Percentiles rank a stretch among this genome's conserved stretches.
Conservation (phyloP, 2,329 filamentous ascomycete species). For the Rhynchosporium agropyri region DNA sequence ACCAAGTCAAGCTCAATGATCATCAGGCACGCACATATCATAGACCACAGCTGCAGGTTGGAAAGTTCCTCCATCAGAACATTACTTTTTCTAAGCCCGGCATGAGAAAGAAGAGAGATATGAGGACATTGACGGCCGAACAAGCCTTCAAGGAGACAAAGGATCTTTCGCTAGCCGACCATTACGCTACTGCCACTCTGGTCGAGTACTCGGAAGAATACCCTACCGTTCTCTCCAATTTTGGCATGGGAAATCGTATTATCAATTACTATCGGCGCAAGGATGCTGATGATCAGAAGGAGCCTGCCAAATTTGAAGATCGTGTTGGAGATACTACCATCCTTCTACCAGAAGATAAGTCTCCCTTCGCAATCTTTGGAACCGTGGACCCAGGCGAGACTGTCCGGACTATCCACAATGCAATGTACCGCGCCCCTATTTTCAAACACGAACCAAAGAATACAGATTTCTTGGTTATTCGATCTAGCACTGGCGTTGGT, state of each 20-base stretch:
- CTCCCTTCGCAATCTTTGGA: constrained; percentile 93
- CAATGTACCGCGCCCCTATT: constrained; percentile 92
- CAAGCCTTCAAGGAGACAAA: constrained; percentile 79
- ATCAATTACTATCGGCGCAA: constrained; percentile 96
- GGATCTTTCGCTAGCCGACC: constrained; percentile 80
- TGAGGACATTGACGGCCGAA: constrained; percentile 76
- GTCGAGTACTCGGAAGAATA: constrained; percentile 96
- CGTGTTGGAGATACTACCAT: constrained; percentile 89
- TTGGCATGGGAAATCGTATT: constrained; percentile 94
- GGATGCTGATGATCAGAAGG: constrained; percentile 58
- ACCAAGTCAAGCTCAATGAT: constrained; percentile 78
- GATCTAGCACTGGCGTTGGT: constrained; percentile 76
- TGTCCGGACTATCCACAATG: constrained; percentile 88
- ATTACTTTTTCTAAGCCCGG: constrained; percentile 75
- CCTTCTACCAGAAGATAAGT: constrained; percentile 89
- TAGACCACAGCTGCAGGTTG: constrained; percentile 75
- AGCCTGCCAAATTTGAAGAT: constrained; percentile 47
- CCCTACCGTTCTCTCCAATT: constrained; percentile 89
- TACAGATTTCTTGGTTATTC: constrained; percentile 85
- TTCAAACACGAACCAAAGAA: constrained; percentile 80
- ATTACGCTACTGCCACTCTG: constrained; percentile 80
- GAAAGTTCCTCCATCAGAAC: constrained; percentile 64
- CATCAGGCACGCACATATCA: constrained; percentile 82
- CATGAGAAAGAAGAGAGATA: constrained; percentile 76
- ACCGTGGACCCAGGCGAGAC: constrained; percentile 89